A percentile compares a stretch with the other conserved stretches of the same genome.
Evolutionary conservation across 352 stramenopile genomes (phyloP).

Genomic region (Phytophthora constricta): DNA sequence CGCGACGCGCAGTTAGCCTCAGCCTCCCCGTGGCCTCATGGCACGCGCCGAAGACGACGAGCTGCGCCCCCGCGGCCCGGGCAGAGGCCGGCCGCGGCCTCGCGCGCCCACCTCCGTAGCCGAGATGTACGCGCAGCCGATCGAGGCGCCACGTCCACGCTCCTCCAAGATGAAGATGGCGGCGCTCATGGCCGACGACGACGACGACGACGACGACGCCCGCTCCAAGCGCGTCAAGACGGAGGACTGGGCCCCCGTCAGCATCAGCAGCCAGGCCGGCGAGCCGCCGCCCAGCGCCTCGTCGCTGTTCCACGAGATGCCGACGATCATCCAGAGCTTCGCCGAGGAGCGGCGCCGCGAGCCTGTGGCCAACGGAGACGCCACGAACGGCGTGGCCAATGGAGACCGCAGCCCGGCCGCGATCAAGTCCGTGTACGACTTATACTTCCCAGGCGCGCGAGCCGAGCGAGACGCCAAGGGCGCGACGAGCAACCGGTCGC

Average conservation of each 20-base stretch:
- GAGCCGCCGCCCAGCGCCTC: constrained; percentile 12
- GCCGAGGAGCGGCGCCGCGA: constrained; percentile 38
- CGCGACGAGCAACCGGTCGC: constrained; percentile 26
- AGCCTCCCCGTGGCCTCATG: constrained; percentile 23
- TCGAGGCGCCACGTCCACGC: constrained; percentile 7
- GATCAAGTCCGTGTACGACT: constrained; percentile 57
- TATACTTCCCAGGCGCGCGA: constrained; percentile 54
- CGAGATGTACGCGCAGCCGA: constrained; percentile 28
- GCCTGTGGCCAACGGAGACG: constrained; percentile 18
- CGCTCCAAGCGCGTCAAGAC: constrained; percentile 69
- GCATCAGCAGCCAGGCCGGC: constrained; percentile 26
- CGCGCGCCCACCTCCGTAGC: constrained; percentile 27
- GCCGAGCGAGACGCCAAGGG: constrained; percentile 12
- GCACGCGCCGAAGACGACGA: constrained; percentile 50
- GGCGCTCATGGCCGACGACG: constrained; percentile 50
- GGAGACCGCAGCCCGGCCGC: constrained; percentile 30
- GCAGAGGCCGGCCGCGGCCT: constrained; percentile 19
- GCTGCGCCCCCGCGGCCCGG: constrained; percentile 35
- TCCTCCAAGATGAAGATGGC: constrained; percentile 58
- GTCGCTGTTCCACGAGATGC: constrained; percentile 67
- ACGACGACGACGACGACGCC: constrained; percentile 24
- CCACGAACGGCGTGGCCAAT: constrained; percentile 30
- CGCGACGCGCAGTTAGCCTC: constrained; percentile 2
- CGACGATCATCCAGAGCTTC: constrained; percentile 66
- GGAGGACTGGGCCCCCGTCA: constrained; percentile 31